Base-by-base conservation (phyloP, 495 filamentous ascomycete species). In the Aspergillus ostianus region DNA sequence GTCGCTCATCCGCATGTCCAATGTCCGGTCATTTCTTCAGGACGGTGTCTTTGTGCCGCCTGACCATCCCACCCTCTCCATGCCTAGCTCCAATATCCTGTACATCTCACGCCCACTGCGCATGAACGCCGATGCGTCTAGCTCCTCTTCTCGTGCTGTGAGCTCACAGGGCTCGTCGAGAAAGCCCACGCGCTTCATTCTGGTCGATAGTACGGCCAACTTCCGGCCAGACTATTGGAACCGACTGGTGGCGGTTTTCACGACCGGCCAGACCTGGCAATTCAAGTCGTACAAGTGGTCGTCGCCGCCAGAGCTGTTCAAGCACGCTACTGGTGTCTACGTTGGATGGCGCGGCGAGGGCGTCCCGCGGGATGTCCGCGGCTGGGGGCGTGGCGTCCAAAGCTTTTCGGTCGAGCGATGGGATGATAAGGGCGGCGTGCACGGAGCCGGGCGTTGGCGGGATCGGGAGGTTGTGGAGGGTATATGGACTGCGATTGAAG, bases 181-280 rank as follows among this genome's bases (percentile, higher is more conserved):
- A 30, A 87, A 87, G 20, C 87, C 92, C 4, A 85, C 95, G 65
- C 89, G 93, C 53, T 98, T 99, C 78, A 91, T 97, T 66, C 85
- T 99, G 21, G 93, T 97, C 54, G 94, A 99, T 70, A 86, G 85
- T 13, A 87, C 91, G 0, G 87, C 94, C 66, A 88, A 95, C 73
- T 99, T 99, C 81, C 94, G 94, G 72, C 94, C 94, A 1, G 93
- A 98, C 69, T 97, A 98, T 77, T 99, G 94, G 94, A 85, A 87
- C 58, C 87, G 95, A 19, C 90, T 99, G 10, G 94, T 98, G 9
- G 95, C 91, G 9, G 92, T 99, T 49, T 99, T 99, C 75, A 99
- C 94, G 0, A 99, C 94, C 9, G 94, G 94, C 21, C 94, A 99
- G 73, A 87, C 89, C 12, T 99, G 94, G 94, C 94, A 99, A 73